Conservation (phyloP, 371 early-diverging fungal genomes). For the Mucor piriformis region DNA sequence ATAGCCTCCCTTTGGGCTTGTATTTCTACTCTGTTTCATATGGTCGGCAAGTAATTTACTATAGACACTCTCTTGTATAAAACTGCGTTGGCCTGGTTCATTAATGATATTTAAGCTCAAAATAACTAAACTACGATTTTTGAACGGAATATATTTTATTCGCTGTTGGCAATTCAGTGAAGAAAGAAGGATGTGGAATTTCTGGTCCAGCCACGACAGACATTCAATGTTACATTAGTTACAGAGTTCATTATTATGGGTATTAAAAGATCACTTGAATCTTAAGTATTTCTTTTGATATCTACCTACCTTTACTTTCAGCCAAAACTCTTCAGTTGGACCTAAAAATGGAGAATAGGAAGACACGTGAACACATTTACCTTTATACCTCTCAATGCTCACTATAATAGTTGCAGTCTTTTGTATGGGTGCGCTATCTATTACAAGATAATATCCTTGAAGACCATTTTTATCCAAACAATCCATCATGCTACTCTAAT, state of each 20-base stretch:
- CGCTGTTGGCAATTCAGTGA: not conserved
- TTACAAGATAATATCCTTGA: conserved; percentile 1
- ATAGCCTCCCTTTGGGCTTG: no score
- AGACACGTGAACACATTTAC: conserved; percentile 9
- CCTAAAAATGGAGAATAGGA: conserved; percentile 24
- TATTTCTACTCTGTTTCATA: no score
- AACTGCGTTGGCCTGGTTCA: no score
- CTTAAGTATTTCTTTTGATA: conserved; percentile 12
- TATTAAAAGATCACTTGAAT: conserved; percentile 1
- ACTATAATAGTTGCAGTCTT: not conserved
- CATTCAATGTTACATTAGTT: not conserved
- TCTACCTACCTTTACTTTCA: conserved; percentile 15
- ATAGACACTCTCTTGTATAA: no score
- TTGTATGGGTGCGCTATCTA: conserved; percentile 10
- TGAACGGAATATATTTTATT: not conserved
- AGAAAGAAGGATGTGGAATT: not conserved
- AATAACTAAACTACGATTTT: no score
- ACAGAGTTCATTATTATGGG: conserved; percentile 8
- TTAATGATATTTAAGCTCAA: no score
- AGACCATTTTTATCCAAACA: conserved; percentile 13
- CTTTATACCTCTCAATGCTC: not conserved
- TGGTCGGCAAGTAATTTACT: no score
- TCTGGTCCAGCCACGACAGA: conserved; percentile 8
- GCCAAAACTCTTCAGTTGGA: conserved; percentile 29
- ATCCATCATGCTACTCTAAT: not conserved